Conservation (phyloP, 208 protist genomes). For the Tetramitus jugosus region DNA sequence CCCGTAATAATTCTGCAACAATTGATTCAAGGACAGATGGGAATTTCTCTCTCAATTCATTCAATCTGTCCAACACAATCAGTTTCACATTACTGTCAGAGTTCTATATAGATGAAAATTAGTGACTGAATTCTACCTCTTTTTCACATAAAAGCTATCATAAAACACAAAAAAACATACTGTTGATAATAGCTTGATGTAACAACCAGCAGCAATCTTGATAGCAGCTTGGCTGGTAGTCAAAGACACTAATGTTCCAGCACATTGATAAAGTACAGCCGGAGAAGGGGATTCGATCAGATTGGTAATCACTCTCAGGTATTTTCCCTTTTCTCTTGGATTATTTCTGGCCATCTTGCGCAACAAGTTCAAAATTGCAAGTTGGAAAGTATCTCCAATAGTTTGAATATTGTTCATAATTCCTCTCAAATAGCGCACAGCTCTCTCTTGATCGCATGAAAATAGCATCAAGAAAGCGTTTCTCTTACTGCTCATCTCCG, state of each 20-base stretch:
- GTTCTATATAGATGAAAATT: slow-evolving; percentile 46
- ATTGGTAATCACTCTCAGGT: slow-evolving; percentile 84
- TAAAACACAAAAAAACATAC: too few relatives aligned
- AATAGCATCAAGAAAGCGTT: slow-evolving; percentile 97
- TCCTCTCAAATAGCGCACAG: slow-evolving; percentile 73
- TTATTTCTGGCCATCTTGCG: slow-evolving; percentile 63
- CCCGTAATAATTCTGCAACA: slow-evolving; percentile 87
- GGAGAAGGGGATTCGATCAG: slow-evolving; percentile 80
- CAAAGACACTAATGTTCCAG: slow-evolving; percentile 80
- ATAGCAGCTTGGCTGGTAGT: slow-evolving; percentile 90
- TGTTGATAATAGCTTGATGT: slow-evolving; percentile 78
- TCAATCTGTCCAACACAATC: slow-evolving; percentile 89
- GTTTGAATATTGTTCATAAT: slow-evolving; percentile 43
- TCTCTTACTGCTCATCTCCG: slow-evolving; percentile 80
- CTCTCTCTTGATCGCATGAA: slow-evolving; percentile 78
- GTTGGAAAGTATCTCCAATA: slow-evolving; percentile 80
- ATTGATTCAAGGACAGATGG: slow-evolving; percentile 75
- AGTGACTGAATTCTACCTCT: too few relatives aligned
- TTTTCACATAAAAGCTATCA: too few relatives aligned
- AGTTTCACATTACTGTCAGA: slow-evolving; percentile 96
- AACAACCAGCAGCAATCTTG: slow-evolving; percentile 70
- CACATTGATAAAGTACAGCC: slow-evolving; percentile 89
- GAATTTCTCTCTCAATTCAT: slow-evolving; percentile 61
- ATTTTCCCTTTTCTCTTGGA: slow-evolving; percentile 73
- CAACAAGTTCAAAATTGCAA: slow-evolving; percentile 71